These are phyloP conservation scores for Rhynchosporium graminicola DNA, from an alignment of 2,329 filamentous ascomycete genomes.

Conservation along the genomic window DNA sequence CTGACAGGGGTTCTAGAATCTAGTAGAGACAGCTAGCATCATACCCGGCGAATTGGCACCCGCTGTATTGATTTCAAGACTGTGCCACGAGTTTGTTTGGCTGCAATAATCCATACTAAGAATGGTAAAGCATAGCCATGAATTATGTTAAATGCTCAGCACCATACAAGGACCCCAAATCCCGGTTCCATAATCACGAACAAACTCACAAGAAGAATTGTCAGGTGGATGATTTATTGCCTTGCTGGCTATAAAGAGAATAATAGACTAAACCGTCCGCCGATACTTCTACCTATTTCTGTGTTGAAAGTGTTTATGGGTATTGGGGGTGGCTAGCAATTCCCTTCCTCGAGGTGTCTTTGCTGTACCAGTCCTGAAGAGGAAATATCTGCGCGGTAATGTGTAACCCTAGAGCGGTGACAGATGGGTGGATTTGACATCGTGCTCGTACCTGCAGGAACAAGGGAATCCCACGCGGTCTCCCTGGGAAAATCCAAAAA, in stretches of 20 bases:
- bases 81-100: background rate
- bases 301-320: background rate
- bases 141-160: background rate
- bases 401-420: conserved; percentile 8
- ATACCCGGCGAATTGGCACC: background rate
- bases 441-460: conserved; percentile 9
- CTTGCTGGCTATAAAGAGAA: background rate
- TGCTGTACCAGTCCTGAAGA: background rate
- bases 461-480: conserved; percentile 1
- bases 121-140: background rate
- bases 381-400: conserved; percentile 4
- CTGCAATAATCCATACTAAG: background rate
- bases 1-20: background rate
- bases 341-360: too few species aligned
- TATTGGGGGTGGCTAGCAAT: conserved; percentile 8
- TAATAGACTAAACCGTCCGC: background rate
- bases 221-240: background rate
- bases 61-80: background rate
- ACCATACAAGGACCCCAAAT: conserved; percentile 1
- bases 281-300: background rate
- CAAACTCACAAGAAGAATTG: background rate
- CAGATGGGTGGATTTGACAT: background rate
- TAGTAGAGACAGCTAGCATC: background rate
- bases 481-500: background rate
- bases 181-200: conserved; percentile 3